Percentiles rank a stretch among this genome's conserved stretches.
Conservation (phyloP, 805 yeast genomes). For the Wickerhamiella lipophila region DNA sequence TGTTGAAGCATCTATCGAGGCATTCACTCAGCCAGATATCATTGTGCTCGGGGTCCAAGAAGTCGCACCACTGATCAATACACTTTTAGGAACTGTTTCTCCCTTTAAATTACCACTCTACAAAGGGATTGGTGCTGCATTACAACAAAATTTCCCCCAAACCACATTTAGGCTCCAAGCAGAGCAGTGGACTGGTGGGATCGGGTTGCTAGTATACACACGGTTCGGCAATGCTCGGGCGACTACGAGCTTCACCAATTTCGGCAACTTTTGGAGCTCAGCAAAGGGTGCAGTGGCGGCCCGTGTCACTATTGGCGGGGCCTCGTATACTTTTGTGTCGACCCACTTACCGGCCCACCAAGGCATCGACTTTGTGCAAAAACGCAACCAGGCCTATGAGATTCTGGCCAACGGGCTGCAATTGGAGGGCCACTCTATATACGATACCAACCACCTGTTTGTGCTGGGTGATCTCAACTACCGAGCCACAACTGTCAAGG, state of each 20-base stretch:
- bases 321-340: conserved; percentile 46
- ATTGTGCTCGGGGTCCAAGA: conserved; percentile 30
- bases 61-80: conserved; percentile 27
- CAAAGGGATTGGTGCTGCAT: conserved; percentile 21
- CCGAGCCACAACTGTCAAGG: conserved; percentile 36
- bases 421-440: conserved; percentile 34
- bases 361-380: conserved; percentile 37
- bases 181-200: conserved; percentile 23
- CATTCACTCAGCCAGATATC: conserved; percentile 19
- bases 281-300: conserved; percentile 66
- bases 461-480: conserved; percentile 81
- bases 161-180: conserved; percentile 16
- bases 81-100: conserved; percentile 22
- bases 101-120: conserved; percentile 22
- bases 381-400: conserved; percentile 43
- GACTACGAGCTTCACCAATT: conserved; percentile 18
- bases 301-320: conserved; percentile 33
- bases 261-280: conserved; percentile 48
- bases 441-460: conserved; percentile 41
- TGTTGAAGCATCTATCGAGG: not conserved
- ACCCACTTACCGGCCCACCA: conserved; percentile 74
- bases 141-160: conserved; percentile 8
- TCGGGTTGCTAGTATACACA: conserved; percentile 23
- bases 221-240: conserved; percentile 29
- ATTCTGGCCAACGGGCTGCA: conserved; percentile 41